Conservation (phyloP, 306 rosid genomes). For the Mimosa pudica region DNA sequence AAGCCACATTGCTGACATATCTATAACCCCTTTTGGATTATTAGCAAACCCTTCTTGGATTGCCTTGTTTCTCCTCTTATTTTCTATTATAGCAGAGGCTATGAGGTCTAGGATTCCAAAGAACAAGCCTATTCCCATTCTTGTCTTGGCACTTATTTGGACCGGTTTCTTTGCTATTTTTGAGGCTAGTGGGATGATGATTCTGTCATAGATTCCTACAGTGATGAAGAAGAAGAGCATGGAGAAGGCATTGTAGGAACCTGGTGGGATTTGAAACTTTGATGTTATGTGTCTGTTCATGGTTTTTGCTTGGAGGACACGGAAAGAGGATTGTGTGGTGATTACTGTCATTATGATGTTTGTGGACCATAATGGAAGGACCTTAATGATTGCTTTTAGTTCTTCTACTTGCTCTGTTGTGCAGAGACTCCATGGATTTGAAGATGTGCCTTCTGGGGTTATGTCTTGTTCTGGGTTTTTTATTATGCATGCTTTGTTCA, state of each 20-base stretch:
- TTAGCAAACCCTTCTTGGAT: slow-evolving; percentile 37
- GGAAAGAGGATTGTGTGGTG: slow-evolving; percentile 57
- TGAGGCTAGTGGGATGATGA: slow-evolving; percentile 60
- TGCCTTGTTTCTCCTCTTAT: slow-evolving; percentile 45
- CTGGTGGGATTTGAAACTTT: slow-evolving; percentile 65
- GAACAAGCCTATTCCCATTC: slow-evolving; percentile 69
- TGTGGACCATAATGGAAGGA: slow-evolving; percentile 68
- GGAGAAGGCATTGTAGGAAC: slow-evolving; percentile 53
- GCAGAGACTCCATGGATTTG: slow-evolving; percentile 69
- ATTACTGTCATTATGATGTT: slow-evolving; percentile 48
- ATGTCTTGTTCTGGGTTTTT: slow-evolving; percentile 45
- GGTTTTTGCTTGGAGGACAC: slow-evolving; percentile 61
- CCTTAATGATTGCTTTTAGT: slow-evolving; percentile 60
- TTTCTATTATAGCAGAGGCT: slow-evolving; percentile 55
- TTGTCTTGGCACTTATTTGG: slow-evolving; percentile 40
- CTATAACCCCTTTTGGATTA: slow-evolving; percentile 47
- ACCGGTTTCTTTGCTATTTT: slow-evolving; percentile 51
- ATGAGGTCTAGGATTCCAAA: slow-evolving; percentile 48
- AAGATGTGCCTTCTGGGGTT: slow-evolving; percentile 50
- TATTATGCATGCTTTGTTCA: slow-evolving; percentile 66
- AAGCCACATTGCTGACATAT: slow-evolving; percentile 75
- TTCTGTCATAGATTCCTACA: slow-evolving; percentile 54
- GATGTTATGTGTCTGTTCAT: slow-evolving; percentile 65
- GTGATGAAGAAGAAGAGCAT: slow-evolving; percentile 46
- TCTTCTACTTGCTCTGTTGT: slow-evolving; percentile 73